Evolutionary conservation across 495 filamentous ascomycete species (phyloP).

Genomic region (Penicillium pancosmium): DNA sequence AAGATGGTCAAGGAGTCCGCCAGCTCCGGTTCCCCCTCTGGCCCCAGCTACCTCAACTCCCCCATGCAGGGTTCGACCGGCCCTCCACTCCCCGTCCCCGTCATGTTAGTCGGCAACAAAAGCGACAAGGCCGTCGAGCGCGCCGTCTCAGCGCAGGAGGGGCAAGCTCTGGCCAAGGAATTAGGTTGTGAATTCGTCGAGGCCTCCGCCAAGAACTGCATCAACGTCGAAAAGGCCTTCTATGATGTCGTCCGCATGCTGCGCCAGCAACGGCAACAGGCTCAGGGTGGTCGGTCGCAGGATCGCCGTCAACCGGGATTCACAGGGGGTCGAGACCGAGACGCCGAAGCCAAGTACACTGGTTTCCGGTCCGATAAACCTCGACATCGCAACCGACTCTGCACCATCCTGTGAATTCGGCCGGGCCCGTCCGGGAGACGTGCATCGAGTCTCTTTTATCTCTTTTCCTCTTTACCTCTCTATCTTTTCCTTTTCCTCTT

Average conservation of each 20-base stretch:
- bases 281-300: constrained; percentile 38
- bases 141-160: constrained; percentile 96
- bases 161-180: constrained; percentile 86
- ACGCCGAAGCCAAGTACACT: constrained; percentile 46
- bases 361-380: constrained; percentile 47
- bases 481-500: constrained; percentile 8
- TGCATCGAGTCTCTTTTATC: constrained; percentile 13
- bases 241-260: constrained; percentile 95
- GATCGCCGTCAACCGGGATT: constrained; percentile 46
- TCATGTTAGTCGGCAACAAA: constrained; percentile 99
- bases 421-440: constrained; percentile 22
- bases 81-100: constrained; percentile 72
- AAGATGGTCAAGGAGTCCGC: constrained; percentile 96
- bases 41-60: constrained; percentile 61
- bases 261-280: constrained; percentile 73
- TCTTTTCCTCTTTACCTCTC: constrained; percentile 15
- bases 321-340: constrained; percentile 38
- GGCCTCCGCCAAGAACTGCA: constrained; percentile 98
- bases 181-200: constrained; percentile 97
- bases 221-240: constrained; percentile 98
- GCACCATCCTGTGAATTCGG: constrained; percentile 43
- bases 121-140: constrained; percentile 94
- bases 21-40: constrained; percentile 67
- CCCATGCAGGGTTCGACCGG: constrained; percentile 66
- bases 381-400: constrained; percentile 43